phyloP scores from a whole-genome alignment of 495 filamentous ascomycete species.

The Hyaloscypha bicolor region DNA sequence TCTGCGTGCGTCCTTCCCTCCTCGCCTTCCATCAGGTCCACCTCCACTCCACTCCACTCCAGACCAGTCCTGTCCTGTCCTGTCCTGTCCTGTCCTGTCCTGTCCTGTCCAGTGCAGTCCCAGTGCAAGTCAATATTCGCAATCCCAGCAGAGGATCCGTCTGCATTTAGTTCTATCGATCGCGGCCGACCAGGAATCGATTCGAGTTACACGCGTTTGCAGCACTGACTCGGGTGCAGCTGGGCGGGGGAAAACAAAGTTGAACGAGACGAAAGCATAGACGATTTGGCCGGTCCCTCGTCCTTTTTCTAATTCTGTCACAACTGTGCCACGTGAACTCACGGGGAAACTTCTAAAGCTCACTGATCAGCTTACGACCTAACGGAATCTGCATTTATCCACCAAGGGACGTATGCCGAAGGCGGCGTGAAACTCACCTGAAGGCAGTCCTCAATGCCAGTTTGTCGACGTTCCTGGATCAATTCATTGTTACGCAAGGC shows the following conservation, averaged over 20 bases:
- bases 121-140: neutral
- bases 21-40: neutral
- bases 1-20: constrained; percentile 6
- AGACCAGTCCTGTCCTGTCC: too few relatives aligned
- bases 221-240: neutral
- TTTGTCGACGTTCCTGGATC: neutral
- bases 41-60: neutral
- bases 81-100: too few relatives aligned
- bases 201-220: neutral
- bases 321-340: constrained; percentile 27
- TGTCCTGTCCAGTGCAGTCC: neutral
- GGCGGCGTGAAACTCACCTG: neutral
- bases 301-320: constrained; percentile 21
- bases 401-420: neutral
- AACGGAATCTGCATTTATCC: neutral
- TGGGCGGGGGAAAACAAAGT: neutral
- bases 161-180: neutral
- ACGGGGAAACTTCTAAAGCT: constrained; percentile 7
- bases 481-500: constrained; percentile 9
- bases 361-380: neutral
- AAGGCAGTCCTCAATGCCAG: neutral
- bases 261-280: constrained; percentile 5
- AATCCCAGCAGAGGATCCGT: neutral
- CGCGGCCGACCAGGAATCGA: neutral
- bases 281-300: constrained; percentile 12